These are phyloP conservation scores for Pseudogymnoascus sp. DNA, from an alignment of 2,329 filamentous ascomycete genomes.

Conservation along the genomic window DNA sequence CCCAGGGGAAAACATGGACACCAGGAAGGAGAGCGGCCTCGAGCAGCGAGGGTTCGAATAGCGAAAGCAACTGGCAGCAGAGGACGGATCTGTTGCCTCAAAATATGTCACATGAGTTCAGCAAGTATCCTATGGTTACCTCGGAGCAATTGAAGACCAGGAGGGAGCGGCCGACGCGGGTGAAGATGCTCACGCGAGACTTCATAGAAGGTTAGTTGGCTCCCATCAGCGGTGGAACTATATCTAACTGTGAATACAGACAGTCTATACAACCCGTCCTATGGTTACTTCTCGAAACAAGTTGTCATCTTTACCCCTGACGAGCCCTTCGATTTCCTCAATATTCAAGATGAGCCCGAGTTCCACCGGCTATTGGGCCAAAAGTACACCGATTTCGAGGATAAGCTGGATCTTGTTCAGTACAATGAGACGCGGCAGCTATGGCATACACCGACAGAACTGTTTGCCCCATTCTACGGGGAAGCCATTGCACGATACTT, in stretches of 20 bases:
- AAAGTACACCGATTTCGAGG: conserved; percentile 85
- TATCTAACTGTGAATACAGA: conserved; percentile 44
- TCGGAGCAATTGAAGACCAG: conserved; percentile 66
- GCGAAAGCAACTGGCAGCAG: conserved; percentile 79
- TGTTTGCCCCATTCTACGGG: conserved; percentile 94
- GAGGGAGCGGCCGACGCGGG: conserved; percentile 69
- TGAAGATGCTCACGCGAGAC: conserved; percentile 96
- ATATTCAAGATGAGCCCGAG: conserved; percentile 72
- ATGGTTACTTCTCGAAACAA: conserved; percentile 94
- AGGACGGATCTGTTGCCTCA: conserved; percentile 64
- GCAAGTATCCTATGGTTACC: conserved; percentile 75
- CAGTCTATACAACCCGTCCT: conserved; percentile 87
- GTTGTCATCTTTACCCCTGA: conserved; percentile 93
- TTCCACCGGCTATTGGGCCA: conserved; percentile 71
- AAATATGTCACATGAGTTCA: conserved; percentile 74
- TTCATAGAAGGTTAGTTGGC: conserved; percentile 75
- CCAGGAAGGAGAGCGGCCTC: conserved; percentile 18
- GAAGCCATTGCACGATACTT: conserved; percentile 96
- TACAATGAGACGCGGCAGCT: conserved; percentile 70
- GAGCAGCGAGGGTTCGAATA: conserved; percentile 25
- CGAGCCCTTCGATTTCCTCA: conserved; percentile 80
- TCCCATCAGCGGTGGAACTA: background rate
- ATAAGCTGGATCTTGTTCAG: conserved; percentile 65
- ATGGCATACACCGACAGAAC: conserved; percentile 97
- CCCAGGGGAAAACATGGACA: conserved; percentile 27